Base-by-base conservation (phyloP, 352 stramenopile species). In the Phytophthora pseudosyringae region DNA sequence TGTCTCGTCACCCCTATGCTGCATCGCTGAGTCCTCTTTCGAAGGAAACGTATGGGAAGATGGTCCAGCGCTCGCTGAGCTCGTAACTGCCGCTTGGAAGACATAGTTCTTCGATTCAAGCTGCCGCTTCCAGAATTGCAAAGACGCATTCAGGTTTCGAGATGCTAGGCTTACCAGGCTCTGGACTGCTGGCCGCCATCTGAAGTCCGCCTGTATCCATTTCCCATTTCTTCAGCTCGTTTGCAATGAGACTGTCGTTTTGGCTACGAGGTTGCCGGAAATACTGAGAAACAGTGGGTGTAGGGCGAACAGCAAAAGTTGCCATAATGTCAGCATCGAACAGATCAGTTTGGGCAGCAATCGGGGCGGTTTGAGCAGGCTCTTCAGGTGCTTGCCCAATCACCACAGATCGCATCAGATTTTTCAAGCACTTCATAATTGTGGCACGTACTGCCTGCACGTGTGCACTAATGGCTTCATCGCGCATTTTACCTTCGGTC, bases 401-500 rank as follows among this genome's bases (percentile, higher is more conserved):
- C 15, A 26, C 44, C 3, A 50, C 44, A 11, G 25, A 50, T 4
- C 44, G 9, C 44, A 50, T 50, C 7, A 50, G 11, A 4, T 12
- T 46, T 7, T 50, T 38, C 2, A 50, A 12, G 12, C 44, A 26
- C 44, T 50, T 36, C 44, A 50, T 50, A 5, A 35, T 36, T 2
- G 11, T 12, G 4, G 25, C 12, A 25, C 44, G 44, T 18, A 50
- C 44, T 15, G 12, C 11, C 9, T 6, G 26, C 1, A 50, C 26
- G n/a, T 38, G 12, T 18, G n/a, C 41, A 48, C 13, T 12, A 36
- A 50, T 12, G 4, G 4, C 28, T 21, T 36, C 15, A 10, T 44
- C 31, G n/a, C 10, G 47, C 7, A 55, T 18, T 18, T 44, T 55
- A 18, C 47, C 35, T 33, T 55, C 35, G 16, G 35, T 55, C n/a